phyloP scores from a whole-genome alignment of 129 eudicot genomes.

The Apium graveolens region DNA sequence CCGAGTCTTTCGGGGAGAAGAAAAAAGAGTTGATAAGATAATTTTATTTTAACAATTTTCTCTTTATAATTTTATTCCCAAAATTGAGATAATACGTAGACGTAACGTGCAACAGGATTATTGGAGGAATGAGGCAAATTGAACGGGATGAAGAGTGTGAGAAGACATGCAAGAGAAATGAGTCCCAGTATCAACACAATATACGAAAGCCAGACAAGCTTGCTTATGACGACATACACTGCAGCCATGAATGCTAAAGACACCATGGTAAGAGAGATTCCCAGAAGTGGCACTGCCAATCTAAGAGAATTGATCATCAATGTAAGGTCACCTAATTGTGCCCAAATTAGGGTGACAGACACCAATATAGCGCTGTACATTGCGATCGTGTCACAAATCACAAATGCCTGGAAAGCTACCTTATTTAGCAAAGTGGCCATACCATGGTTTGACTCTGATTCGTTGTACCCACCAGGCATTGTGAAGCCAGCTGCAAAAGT shows the following conservation, averaged over 20 bases:
- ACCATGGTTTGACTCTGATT: constrained; percentile 23
- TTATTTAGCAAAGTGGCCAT: constrained; percentile 22
- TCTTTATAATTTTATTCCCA: no score
- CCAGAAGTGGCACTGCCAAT: constrained; percentile 27
- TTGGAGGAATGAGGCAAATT: constrained; percentile 8
- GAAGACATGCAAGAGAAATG: not conserved
- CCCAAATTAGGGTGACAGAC: constrained; percentile 35
- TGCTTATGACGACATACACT: constrained; percentile 14
- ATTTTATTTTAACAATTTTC: no score
- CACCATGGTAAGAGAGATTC: constrained; percentile 30
- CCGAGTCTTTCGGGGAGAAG: no score
- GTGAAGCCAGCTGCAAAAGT: constrained; percentile 50
- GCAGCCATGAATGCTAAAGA: constrained; percentile 27
- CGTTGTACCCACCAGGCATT: constrained; percentile 38
- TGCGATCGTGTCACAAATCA: constrained; percentile 31
- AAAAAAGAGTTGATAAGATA: no score
- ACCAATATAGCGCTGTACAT: constrained; percentile 33
- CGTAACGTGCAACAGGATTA: not conserved
- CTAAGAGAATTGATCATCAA: constrained; percentile 14
- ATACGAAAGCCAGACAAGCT: constrained; percentile 24
- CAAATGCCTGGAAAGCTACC: constrained; percentile 5
- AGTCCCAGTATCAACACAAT: constrained; percentile 11
- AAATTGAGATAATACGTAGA: constrained; percentile 18
- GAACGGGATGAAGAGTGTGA: constrained; percentile 14
- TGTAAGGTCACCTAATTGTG: constrained; percentile 31